A percentile compares a stretch with the other conserved stretches of the same genome.
Conservation (phyloP, 148 eudicot species). For the Dysphania ambrosioides region DNA sequence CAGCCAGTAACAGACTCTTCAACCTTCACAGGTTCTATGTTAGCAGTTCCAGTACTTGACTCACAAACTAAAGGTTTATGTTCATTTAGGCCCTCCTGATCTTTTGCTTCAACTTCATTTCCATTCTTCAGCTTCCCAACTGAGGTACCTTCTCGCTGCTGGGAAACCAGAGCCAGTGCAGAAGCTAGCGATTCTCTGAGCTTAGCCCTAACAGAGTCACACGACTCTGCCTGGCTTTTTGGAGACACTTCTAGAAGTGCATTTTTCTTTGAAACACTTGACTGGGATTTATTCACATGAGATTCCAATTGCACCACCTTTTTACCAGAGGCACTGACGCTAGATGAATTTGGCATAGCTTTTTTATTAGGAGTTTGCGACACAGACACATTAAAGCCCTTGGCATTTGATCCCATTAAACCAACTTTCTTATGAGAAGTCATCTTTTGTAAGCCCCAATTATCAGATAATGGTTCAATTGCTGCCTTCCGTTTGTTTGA, state of each 20-base stretch:
- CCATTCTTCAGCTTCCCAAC: conserved; percentile 29
- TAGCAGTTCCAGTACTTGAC: conserved; percentile 19
- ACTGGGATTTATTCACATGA: conserved; percentile 40
- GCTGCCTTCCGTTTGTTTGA: conserved; percentile 61
- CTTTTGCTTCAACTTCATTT: conserved; percentile 11
- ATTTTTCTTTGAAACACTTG: conserved; percentile 42
- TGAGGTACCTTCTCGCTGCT: conserved; percentile 31
- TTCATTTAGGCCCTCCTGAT: conserved; percentile 21
- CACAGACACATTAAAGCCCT: conserved; percentile 24
- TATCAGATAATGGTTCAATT: conserved; percentile 32
- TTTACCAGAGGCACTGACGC: conserved; percentile 32
- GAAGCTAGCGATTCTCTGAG: conserved; percentile 85
- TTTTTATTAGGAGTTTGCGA: conserved; percentile 20
- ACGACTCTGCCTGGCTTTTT: conserved; percentile 43
- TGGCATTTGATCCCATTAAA: conserved; percentile 26
- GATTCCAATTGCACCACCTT: conserved; percentile 56
- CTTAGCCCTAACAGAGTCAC: conserved; percentile 75
- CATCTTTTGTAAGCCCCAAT: conserved; percentile 29
- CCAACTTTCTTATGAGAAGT: conserved; percentile 37
- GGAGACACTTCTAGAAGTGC: conserved; percentile 38
- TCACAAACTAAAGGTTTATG: conserved; percentile 28
- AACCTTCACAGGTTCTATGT: conserved; percentile 23
- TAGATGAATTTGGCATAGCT: conserved; percentile 29
- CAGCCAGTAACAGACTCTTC: conserved; percentile 21
- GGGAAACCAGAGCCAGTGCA: conserved; percentile 65